Base-by-base conservation (phyloP, 2,329 filamentous ascomycete genomes). In the Monilinia fructicola region DNA sequence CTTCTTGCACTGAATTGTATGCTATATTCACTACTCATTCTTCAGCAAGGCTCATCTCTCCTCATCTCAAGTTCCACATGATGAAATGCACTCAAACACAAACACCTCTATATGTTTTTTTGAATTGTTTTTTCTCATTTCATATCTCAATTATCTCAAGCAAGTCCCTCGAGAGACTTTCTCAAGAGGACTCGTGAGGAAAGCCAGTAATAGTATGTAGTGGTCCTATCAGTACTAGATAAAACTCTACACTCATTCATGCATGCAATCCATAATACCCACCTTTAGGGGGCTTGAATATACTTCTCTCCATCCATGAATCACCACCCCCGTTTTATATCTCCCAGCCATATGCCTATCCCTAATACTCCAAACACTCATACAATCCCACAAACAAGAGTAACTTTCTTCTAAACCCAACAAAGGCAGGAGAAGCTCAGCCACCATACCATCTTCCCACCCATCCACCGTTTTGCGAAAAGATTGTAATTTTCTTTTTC, bases 61-160 rank as follows among this genome's bases (percentile, higher is more conserved):
- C 7, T 40, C 35, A 5, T 10, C 38, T 40, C 10, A 40, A 4
- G 14, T 12, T 14, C 3, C 38, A 42, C 40, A 42, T 42, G 4
- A 42, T 16, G 16, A 42, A 14, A 42, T 16, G 16, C 40, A 42
- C 40, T 16, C 38, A 40, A 2, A 42, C 38, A 40, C 38, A 21
- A 31, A 5, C 11, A 52, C 18, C 12, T 28, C 16, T 28, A 9
- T 26, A 50, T 50, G 26, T 50, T 38, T 26, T 50, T 61, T 61
- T 46, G 16, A 38, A n/a, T 50, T 61, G 58, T 61, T 50, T 61
- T 60, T 61, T 61, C 7, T 60, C 58, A 50, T 61, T 50, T 50
- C 4, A 50, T 26, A 50, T 61, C 44, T 60, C n/a, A 50, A 50
- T 3, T 50, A 50, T 50, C 44, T 50, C 44, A 50, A 40, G 44